Evolutionary conservation across 306 rosid genomes (phyloP), one percentile per base, ranked within the genome.

Genomic region (Ochetophila trinervis): DNA sequence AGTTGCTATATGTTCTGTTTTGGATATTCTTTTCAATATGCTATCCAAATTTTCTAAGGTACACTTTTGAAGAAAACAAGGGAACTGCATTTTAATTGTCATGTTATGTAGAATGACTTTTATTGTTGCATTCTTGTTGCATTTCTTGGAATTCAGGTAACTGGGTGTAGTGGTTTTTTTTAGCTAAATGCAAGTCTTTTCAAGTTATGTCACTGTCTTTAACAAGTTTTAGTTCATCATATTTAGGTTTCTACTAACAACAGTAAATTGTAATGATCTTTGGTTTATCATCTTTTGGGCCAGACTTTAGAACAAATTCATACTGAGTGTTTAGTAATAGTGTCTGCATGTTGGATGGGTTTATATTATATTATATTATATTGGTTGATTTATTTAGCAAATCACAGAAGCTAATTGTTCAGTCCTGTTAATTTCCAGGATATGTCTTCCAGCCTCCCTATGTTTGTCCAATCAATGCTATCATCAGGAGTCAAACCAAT

Each of bases 41-140:
- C 84, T 90, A 70, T 70, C 79, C 78, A 83, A 85, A 69, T 82
- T 86, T 76, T 76, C 94, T 0, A 86, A 93, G 98, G 96, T 93
- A 82, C 58, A 56, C 30, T 34, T 50, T 36, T 62, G 76, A 65
- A 20, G 34, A 48, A 35, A 44, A 23, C 23, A 40, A 53, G 2
- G 20, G 34, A 65, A 53, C 63, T 44, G 48, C 63, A 62, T 58
- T 74, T 66, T 44, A 51, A 67, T 60, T 73, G 57, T 21, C 21
- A 10, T 55, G 22, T 69, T 37, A 47, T 18, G 63, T 62, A 57
- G 49, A 60, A 64, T 1, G 45, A 8, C 45, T 40, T 40, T 40
- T 40, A 12, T 6, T 6, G 12, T 27, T 27, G 32, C 2, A 27
- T 27, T 27, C 2, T 27, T 4, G 12, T 40, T 40, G 45, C 1